Base-by-base conservation (phyloP, 163 green algal species). In the Botryococcus braunii region DNA sequence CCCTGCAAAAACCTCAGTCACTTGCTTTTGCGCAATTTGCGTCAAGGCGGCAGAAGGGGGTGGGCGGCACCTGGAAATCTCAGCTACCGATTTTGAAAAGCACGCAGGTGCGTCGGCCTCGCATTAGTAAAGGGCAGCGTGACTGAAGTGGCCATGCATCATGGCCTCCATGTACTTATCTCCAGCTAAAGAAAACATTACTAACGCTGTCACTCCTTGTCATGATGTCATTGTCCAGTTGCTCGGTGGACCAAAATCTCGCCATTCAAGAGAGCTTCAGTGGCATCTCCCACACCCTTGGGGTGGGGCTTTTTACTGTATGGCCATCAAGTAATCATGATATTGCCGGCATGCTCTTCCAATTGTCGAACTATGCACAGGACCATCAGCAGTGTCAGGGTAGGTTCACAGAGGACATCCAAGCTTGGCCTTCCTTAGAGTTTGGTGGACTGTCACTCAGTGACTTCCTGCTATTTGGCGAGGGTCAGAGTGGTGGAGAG, bases 31-130 rank as follows among this genome's bases (percentile, higher is more conserved):
- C 60, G 43, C 56, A 46, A 23, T 32, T 7, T 76, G 70, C 65
- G 25, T 59, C 36, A 40, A 50, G 3, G 70, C 66, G n/a, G 23
- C 40, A 6, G 40, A 34, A 31, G 9, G 29, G 40, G 46, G 13
- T 4, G 52, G 31, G 37, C 61, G 37, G 25, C 58, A 41, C 49
- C 34, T 74, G 5, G 39, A 73, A 23, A 73, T 89, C 64, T 81
- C 85, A 0, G 83, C 85, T 29, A 89, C 77, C 6, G 86, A 93
- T 74, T 93, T 88, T 76, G 86, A 93, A 69, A 76, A 80, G 9
- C 86, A 93, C 68, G 71, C 69, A 27, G 76, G 73, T 75, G 27
- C 25, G 9, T 8, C 7, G 40, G 36, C 32, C 37, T 66, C 25
- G 34, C 9, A 21, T 65, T 7, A 2, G 27, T 29, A 8, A 41